These are phyloP conservation scores for Cladosporium sp. DNA, from an alignment of 2,329 filamentous ascomycete genomes.

Conservation along the genomic window DNA sequence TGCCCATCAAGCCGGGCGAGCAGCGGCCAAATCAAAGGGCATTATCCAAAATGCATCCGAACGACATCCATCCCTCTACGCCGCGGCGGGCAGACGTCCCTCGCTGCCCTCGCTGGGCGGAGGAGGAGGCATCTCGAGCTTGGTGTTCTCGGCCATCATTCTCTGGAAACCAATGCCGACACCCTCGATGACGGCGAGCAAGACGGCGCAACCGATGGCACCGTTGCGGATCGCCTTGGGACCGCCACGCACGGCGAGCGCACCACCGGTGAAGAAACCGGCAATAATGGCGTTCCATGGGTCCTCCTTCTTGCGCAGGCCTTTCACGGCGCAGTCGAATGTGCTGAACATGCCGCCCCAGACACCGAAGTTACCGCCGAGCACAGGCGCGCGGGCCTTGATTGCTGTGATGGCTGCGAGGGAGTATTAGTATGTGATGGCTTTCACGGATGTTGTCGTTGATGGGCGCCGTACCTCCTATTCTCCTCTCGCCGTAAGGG, in stretches of 20 bases:
- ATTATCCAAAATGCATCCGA: not conserved
- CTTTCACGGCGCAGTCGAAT: slow-evolving; percentile 96
- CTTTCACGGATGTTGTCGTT: not conserved
- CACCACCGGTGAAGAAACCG: slow-evolving; percentile 92
- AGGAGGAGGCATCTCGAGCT: slow-evolving; percentile 59
- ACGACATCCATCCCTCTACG: not conserved
- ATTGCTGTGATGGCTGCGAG: slow-evolving; percentile 76
- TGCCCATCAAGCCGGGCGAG: not conserved
- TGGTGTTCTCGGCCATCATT: slow-evolving; percentile 86
- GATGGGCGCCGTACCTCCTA: slow-evolving; percentile 56
- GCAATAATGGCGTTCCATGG: slow-evolving; percentile 97
- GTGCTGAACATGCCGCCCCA: slow-evolving; percentile 96
- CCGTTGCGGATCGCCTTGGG: slow-evolving; percentile 89
- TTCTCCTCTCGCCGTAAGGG: slow-evolving; percentile 82
- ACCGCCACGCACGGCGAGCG: slow-evolving; percentile 86
- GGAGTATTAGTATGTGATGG: slow-evolving; percentile 1
- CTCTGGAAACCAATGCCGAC: slow-evolving; percentile 94
- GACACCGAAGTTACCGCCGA: slow-evolving; percentile 96
- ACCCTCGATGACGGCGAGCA: slow-evolving; percentile 93
- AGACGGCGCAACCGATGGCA: slow-evolving; percentile 90
- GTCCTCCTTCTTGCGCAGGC: slow-evolving; percentile 83
- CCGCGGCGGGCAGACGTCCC: slow-evolving; percentile 21
- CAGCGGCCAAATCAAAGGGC: not conserved
- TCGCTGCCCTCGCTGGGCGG: slow-evolving; percentile 34
- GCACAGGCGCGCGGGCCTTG: slow-evolving; percentile 91